Conservation (phyloP, 768 basidiomycete species). For the Flagelloscypha sp. region DNA sequence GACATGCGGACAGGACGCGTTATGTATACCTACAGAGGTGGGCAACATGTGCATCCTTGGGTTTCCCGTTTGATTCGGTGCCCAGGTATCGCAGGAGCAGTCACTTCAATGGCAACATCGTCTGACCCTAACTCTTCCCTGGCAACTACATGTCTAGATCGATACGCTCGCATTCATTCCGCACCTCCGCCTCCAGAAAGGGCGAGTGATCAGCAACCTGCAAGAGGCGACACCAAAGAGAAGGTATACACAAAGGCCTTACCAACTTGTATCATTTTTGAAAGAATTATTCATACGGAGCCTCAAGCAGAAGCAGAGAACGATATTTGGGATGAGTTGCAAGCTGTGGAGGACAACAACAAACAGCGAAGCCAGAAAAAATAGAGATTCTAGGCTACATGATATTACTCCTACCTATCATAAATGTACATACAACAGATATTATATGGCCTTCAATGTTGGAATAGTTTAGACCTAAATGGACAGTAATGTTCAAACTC, state of each 20-base stretch:
- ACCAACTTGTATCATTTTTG: slow-evolving; percentile 63
- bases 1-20: slow-evolving; percentile 64
- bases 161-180: slow-evolving; percentile 64
- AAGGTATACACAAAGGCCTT: slow-evolving; percentile 55
- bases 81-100: slow-evolving; percentile 62
- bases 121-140: slow-evolving; percentile 43
- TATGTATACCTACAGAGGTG: slow-evolving; percentile 63
- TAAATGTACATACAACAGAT: too few relatives aligned
- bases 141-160: slow-evolving; percentile 59
- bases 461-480: too few relatives aligned
- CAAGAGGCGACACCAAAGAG: slow-evolving; percentile 52
- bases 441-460: too few relatives aligned
- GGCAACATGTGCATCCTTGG: slow-evolving; percentile 1
- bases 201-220: slow-evolving; percentile 42
- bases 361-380: slow-evolving; percentile 7
- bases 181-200: slow-evolving; percentile 41
- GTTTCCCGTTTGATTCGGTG: slow-evolving; percentile 1
- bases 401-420: too few relatives aligned
- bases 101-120: slow-evolving; percentile 54
- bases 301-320: slow-evolving; percentile 36
- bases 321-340: slow-evolving; percentile 64
- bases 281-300: slow-evolving; percentile 22
- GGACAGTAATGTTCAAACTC: too few relatives aligned
- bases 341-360: slow-evolving; percentile 36
- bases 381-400: slow-evolving; percentile 2